A percentile compares a stretch with the other conserved stretches of the same genome.
phyloP scores from a whole-genome alignment of 2,329 filamentous ascomycete genomes.

The Ceratocystis albifundus region DNA sequence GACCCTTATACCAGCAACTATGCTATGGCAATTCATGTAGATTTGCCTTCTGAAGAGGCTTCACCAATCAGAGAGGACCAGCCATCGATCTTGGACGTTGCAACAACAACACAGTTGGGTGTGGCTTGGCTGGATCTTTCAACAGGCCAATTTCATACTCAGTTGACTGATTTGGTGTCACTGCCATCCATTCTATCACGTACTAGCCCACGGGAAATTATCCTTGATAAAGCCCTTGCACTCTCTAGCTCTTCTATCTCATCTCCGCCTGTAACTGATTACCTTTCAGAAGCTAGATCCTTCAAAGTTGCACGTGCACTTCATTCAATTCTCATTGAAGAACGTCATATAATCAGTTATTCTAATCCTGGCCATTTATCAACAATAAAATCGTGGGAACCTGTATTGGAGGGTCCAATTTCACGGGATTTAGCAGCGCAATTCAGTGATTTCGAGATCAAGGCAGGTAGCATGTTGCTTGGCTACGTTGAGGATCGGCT shows the following conservation, averaged over 20 bases:
- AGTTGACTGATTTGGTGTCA: conserved; percentile 56
- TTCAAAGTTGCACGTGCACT: conserved; percentile 44
- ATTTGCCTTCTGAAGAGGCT: not conserved
- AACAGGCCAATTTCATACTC: conserved; percentile 87
- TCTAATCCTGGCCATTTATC: conserved; percentile 40
- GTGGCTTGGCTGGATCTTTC: conserved; percentile 92
- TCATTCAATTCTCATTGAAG: conserved; percentile 58
- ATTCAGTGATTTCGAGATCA: conserved; percentile 59
- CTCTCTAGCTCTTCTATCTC: not conserved
- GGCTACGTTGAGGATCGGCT: conserved; percentile 73
- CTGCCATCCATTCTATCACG: conserved; percentile 73
- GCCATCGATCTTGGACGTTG: conserved; percentile 1
- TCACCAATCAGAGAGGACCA: not conserved
- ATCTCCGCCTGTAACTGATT: not conserved
- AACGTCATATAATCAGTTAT: conserved; percentile 66
- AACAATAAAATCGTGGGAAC: conserved; percentile 53
- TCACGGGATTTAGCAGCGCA: conserved; percentile 38
- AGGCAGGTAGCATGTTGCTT: conserved; percentile 68
- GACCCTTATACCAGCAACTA: conserved; percentile 91
- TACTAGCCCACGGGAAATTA: conserved; percentile 71
- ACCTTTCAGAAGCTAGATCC: not conserved
- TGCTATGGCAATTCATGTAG: conserved; percentile 64
- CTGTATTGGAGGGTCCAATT: conserved; percentile 66
- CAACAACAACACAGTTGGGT: conserved; percentile 41
- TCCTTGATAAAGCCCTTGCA: conserved; percentile 49